phyloP scores from a whole-genome alignment of 2,329 filamentous ascomycete genomes.

The Emergomyces africanus region DNA sequence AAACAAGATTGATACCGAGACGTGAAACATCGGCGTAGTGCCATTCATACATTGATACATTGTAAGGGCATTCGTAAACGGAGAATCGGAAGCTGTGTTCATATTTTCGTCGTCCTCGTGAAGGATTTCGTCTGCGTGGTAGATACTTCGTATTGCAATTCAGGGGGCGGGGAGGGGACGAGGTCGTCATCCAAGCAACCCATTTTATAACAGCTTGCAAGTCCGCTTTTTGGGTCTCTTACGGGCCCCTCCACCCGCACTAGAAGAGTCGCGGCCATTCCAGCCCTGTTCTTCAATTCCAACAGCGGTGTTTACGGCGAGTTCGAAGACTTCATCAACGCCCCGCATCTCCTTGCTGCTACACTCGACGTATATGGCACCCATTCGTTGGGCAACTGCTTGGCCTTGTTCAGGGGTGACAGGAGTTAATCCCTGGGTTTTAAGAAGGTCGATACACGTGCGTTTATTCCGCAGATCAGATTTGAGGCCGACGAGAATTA shows the following conservation, averaged over 20 bases:
- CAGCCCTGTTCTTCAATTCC: constrained; percentile 56
- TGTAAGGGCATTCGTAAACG: neutral
- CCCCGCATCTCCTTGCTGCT: constrained; percentile 95
- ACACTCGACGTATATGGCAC: constrained; percentile 92
- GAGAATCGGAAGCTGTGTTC: neutral
- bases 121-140: neutral
- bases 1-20: constrained; percentile 5
- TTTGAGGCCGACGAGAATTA: constrained; percentile 92
- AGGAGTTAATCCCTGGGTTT: constrained; percentile 90
- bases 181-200: neutral
- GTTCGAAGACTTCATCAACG: constrained; percentile 92
- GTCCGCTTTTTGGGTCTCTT: constrained; percentile 74
- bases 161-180: neutral
- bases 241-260: constrained; percentile 15
- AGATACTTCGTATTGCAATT: neutral
- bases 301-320: constrained; percentile 80
- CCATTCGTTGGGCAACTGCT: constrained; percentile 84
- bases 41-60: constrained; percentile 2
- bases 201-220: constrained; percentile 60
- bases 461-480: constrained; percentile 92
- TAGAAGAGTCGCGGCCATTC: constrained; percentile 19
- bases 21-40: constrained; percentile 10
- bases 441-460: constrained; percentile 96
- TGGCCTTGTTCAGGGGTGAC: constrained; percentile 85
- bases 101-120: constrained; percentile 1